Percentiles rank a stretch among this genome's conserved stretches.
phyloP scores from a whole-genome alignment of 495 filamentous ascomycete species.

The Neurospora sp. region DNA sequence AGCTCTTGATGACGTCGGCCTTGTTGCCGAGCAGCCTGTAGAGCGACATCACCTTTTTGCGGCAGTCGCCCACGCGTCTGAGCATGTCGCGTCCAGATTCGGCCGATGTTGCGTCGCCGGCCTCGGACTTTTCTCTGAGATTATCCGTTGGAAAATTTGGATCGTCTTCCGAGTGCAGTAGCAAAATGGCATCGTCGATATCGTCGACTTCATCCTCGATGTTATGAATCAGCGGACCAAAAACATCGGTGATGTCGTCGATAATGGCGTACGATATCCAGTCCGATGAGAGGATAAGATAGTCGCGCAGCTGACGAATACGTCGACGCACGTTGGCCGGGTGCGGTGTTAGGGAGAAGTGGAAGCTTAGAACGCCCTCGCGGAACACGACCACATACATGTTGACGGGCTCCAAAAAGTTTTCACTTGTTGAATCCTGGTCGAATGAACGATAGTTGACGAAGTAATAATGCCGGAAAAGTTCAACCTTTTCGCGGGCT shows the following conservation, averaged over 20 bases:
- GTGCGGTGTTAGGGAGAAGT: constrained; percentile 87
- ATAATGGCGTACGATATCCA: constrained; percentile 99
- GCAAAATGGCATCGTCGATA: constrained; percentile 74
- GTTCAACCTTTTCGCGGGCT: constrained; percentile 92
- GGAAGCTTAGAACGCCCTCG: constrained; percentile 90
- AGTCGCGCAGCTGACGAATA: constrained; percentile 89
- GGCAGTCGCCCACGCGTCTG: constrained; percentile 78
- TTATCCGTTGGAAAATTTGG: constrained; percentile 2
- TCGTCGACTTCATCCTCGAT: constrained; percentile 86
- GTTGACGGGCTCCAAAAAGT: constrained; percentile 91
- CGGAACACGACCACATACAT: constrained; percentile 97
- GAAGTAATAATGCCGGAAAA: constrained; percentile 96
- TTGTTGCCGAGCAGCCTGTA: constrained; percentile 93
- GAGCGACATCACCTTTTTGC: constrained; percentile 91
- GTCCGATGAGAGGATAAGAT: constrained; percentile 82
- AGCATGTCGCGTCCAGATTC: constrained; percentile 74
- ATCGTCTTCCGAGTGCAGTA: constrained; percentile 53
- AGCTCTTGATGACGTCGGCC: constrained; percentile 97
- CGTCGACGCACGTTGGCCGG: constrained; percentile 89
- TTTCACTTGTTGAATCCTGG: constrained; percentile 75
- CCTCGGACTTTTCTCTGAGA: constrained; percentile 29
- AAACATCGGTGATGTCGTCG: constrained; percentile 95
- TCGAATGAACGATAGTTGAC: constrained; percentile 97
- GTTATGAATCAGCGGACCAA: constrained; percentile 77
- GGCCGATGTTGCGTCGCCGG: constrained; percentile 28